Percentiles rank a stretch among this genome's conserved stretches.
These are phyloP conservation scores for Syzygium malaccense DNA, from an alignment of 441 rosid genomes.

Conservation along the genomic window DNA sequence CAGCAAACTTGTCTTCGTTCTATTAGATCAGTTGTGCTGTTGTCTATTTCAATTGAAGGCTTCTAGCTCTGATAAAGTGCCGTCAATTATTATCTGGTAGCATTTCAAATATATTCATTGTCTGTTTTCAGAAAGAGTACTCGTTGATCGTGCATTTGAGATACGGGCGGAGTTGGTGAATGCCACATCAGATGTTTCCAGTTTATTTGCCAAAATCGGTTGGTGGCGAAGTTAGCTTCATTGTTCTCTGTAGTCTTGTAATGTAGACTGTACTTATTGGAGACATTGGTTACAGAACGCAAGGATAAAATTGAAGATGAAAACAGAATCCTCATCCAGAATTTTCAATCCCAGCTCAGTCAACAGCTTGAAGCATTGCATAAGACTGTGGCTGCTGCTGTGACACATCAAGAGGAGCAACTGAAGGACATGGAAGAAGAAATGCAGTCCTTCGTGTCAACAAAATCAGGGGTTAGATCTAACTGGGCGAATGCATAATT, in stretches of 20 bases:
- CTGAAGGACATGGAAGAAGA: constrained; percentile 88
- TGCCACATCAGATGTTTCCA: constrained; percentile 87
- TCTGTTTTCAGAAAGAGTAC: constrained; percentile 61
- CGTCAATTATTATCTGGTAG: neutral
- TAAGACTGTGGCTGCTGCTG: constrained; percentile 79
- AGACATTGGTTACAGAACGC: constrained; percentile 50
- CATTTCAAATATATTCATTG: neutral
- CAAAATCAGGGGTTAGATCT: constrained; percentile 64
- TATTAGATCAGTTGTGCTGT: neutral
- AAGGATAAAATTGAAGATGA: constrained; percentile 93
- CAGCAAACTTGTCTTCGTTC: neutral
- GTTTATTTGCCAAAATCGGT: constrained; percentile 92
- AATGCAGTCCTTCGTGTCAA: constrained; percentile 83
- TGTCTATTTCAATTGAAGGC: neutral
- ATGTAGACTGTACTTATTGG: neutral
- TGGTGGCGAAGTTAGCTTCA: constrained; percentile 3
- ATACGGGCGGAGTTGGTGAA: constrained; percentile 78
- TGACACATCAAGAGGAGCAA: constrained; percentile 78
- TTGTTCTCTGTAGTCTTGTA: neutral
- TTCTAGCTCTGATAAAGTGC: neutral
- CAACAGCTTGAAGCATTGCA: constrained; percentile 77
- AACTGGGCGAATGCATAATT: neutral
- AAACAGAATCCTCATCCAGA: constrained; percentile 67
- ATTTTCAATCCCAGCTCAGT: constrained; percentile 71
- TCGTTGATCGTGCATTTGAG: constrained; percentile 80